Evolutionary conservation across 225 moss, liverwort and hornwort species (phyloP).

Genomic region (Sphagnum tenellum): DNA sequence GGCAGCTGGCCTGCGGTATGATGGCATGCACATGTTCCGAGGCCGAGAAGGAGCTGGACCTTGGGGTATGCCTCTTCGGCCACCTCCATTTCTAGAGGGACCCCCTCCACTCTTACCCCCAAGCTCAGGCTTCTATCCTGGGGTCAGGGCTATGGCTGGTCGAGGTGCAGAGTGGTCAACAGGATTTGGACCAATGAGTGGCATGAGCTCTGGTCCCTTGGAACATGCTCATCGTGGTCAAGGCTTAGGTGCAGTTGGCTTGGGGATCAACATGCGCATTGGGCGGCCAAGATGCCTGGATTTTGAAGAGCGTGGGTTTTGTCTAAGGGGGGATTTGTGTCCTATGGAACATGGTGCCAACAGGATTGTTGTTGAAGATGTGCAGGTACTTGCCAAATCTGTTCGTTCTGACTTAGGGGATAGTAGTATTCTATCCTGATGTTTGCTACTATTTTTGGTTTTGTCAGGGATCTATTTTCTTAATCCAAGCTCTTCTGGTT

Average conservation of each 20-base stretch:
- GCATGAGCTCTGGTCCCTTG: conserved; percentile 62
- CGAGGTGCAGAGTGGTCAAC: conserved; percentile 60
- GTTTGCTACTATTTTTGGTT: no score
- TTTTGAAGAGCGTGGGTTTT: conserved; percentile 94
- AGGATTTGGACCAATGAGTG: conserved; percentile 73
- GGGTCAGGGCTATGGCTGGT: conserved; percentile 69
- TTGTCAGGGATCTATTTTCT: no score
- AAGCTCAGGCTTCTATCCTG: conserved; percentile 64
- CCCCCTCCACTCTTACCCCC: conserved; percentile 57
- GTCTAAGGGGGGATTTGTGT: conserved; percentile 91
- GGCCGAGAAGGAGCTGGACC: conserved; percentile 56
- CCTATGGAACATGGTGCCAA: conserved; percentile 99
- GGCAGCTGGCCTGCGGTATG: conserved; percentile 51
- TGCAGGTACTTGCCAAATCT: conserved; percentile 50
- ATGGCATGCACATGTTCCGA: conserved; percentile 68
- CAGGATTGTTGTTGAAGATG: conserved; percentile 92
- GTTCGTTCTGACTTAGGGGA: not conserved
- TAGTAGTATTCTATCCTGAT: no score
- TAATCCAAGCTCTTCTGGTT: no score
- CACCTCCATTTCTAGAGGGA: conserved; percentile 68
- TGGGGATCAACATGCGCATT: conserved; percentile 54
- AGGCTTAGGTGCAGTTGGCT: conserved; percentile 52
- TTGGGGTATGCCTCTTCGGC: conserved; percentile 74
- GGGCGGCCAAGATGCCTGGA: conserved; percentile 88
- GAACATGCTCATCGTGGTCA: conserved; percentile 77